Percentiles rank a stretch among this genome's conserved stretches.
Evolutionary conservation across 306 rosid genomes (phyloP).

Genomic region (Ormosia semicastrata): DNA sequence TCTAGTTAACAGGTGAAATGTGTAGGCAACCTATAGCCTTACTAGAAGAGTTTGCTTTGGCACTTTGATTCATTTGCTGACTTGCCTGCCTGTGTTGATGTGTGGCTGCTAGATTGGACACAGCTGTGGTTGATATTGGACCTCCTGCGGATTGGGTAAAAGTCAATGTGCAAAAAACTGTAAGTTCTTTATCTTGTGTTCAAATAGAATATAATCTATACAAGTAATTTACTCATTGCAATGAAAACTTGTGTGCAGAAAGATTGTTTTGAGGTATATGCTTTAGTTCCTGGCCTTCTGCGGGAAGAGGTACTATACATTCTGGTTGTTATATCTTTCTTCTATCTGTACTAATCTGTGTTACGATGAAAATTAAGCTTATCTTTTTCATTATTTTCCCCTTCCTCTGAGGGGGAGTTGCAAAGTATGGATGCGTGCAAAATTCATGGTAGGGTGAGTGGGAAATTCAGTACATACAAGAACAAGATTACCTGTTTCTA

Average conservation of each 20-base stretch:
- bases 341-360: not conserved
- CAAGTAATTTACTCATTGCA: conserved; percentile 4
- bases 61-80: conserved; percentile 20
- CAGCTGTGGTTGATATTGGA: conserved; percentile 78
- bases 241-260: conserved; percentile 56
- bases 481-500: not conserved
- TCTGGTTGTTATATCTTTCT: not conserved
- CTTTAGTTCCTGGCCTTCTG: conserved; percentile 97
- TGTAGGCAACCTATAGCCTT: conserved; percentile 20
- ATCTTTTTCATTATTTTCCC: not conserved
- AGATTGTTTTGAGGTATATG: conserved; percentile 96
- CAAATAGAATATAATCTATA: conserved; percentile 10
- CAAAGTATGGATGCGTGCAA: not conserved
- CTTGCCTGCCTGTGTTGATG: conserved; percentile 28
- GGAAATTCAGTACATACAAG: not conserved
- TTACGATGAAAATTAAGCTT: not conserved
- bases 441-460: not conserved
- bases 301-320: conserved; percentile 85
- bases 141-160: conserved; percentile 99
- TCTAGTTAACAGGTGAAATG: conserved; percentile 9
- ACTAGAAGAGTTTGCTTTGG: conserved; percentile 3
- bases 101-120: conserved; percentile 68
- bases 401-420: not conserved
- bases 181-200: conserved; percentile 43
- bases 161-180: conserved; percentile 91